Base-by-base conservation (phyloP, 352 stramenopile species). In the Phytophthora macrochlamydospora region DNA sequence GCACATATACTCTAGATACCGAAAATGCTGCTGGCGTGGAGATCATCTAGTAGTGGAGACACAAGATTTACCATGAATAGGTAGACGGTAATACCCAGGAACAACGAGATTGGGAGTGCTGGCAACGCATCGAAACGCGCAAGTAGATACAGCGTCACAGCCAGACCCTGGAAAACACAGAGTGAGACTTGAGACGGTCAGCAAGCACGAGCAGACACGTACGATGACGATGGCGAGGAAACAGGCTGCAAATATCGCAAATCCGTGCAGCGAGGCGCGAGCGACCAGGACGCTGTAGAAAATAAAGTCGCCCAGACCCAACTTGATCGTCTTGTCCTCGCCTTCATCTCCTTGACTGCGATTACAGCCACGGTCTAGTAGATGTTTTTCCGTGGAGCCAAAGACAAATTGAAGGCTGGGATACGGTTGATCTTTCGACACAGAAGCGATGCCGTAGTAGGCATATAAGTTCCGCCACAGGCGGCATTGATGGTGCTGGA, bases 261-360 rank as follows among this genome's bases (percentile, higher is more conserved):
- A 98, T 49, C 94, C 93, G 55, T 97, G 91, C 60, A 94, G 76
- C 7, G 93, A 95, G 8, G 97, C 97, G 38, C 97, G 96, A 6
- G 94, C 94, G 31, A 99, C 94, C 35, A 99, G 79, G 0, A 99
- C 90, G 50, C 85, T 98, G 78, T 99, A 99, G 71, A 99, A 99
- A 46, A 99, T 98, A 70, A 99, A 99, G 78, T 99, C 97, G 1
- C 97, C 97, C 8, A 98, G 73, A 0, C 93, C 93, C 7, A 98
- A 78, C 54, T 97, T 90, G 69, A 98, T 97, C 3, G 79, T 89
- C 55, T 87, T 88, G 63, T 84, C 69, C 30, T 83, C 73, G 0
- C 65, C 49, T 9, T 67, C 52, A 4, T 78, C 61, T 7, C 69
- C 65, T 18, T 75, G 62, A 14, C 62, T 29, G 8, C 68, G 7